These are phyloP conservation scores for Xylariaceae sp. DNA, from an alignment of 2,329 filamentous ascomycete genomes.

Conservation along the genomic window DNA sequence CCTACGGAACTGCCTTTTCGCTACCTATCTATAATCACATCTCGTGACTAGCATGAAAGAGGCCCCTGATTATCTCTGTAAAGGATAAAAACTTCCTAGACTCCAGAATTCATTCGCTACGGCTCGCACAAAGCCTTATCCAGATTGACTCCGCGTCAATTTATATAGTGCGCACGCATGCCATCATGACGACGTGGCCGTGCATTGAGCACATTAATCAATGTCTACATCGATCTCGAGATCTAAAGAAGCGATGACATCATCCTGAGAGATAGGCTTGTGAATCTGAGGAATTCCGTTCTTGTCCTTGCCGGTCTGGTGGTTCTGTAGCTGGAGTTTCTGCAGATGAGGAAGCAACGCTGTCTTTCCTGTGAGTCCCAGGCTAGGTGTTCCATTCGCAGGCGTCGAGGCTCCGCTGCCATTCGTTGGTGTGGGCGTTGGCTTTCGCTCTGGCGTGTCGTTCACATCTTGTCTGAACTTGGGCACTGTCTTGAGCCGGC, in stretches of 20 bases:
- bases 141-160: too few relatives aligned
- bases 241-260: conserved; percentile 85
- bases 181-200: too few relatives aligned
- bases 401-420: conserved; percentile 50
- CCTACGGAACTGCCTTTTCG: too few relatives aligned
- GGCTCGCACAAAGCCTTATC: too few relatives aligned
- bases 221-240: conserved; percentile 91
- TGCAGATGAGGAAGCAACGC: conserved; percentile 48
- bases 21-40: too few relatives aligned
- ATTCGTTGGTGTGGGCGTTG: conserved; percentile 46
- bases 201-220: too few relatives aligned
- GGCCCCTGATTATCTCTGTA: too few relatives aligned
- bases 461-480: conserved; percentile 65
- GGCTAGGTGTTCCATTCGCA: conserved; percentile 50
- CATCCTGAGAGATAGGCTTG: conserved; percentile 81
- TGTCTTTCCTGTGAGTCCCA: conserved; percentile 37
- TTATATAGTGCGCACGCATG: too few relatives aligned
- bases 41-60: too few relatives aligned
- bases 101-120: too few relatives aligned
- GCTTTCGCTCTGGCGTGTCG: conserved; percentile 46
- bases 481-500: conserved; percentile 62
- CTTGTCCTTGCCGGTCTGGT: conserved; percentile 53
- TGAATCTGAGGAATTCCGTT: conserved; percentile 66
- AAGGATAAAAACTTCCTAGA: too few relatives aligned
- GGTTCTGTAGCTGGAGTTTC: conserved; percentile 51